Conservation (phyloP, 2,329 filamentous ascomycete species). For the Cercospora sp. region DNA sequence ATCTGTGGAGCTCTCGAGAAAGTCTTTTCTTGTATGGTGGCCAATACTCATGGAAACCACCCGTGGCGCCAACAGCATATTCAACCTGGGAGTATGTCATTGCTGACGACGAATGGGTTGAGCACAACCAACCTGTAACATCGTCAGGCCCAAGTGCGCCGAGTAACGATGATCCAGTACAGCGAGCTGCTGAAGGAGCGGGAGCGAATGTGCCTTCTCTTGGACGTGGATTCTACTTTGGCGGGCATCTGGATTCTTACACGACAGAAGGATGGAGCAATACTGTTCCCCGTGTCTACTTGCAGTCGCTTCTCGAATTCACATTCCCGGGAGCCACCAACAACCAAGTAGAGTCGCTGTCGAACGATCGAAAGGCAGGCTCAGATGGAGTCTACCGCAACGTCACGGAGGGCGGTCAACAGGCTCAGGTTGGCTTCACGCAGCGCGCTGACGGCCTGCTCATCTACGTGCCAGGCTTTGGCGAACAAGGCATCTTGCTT, state of each 20-base stretch:
- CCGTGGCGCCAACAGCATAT: slow-evolving; percentile 57
- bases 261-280: slow-evolving; percentile 69
- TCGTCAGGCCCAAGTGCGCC: slow-evolving; percentile 65
- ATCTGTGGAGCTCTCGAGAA: slow-evolving; percentile 71
- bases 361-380: slow-evolving; percentile 57
- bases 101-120: slow-evolving; percentile 58
- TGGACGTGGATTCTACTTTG: slow-evolving; percentile 76
- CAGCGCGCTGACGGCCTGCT: slow-evolving; percentile 73
- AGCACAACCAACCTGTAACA: slow-evolving; percentile 62
- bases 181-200: slow-evolving; percentile 72
- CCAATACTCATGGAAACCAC: slow-evolving; percentile 66
- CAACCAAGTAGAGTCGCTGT: slow-evolving; percentile 59
- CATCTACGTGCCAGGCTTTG: slow-evolving; percentile 75
- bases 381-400: slow-evolving; percentile 68
- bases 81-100: slow-evolving; percentile 73
- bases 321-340: slow-evolving; percentile 72
- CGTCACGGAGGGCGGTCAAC: slow-evolving; percentile 70
- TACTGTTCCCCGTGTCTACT: slow-evolving; percentile 63
- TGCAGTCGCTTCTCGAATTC: slow-evolving; percentile 74
- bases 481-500: slow-evolving; percentile 71
- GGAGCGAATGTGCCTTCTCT: slow-evolving; percentile 69
- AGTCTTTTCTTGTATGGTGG: slow-evolving; percentile 74
- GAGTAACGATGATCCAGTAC: slow-evolving; percentile 57
- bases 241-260: slow-evolving; percentile 69
- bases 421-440: slow-evolving; percentile 66